phyloP scores from a whole-genome alignment of 768 basidiomycete genomes.

The Dentipellis fragilis region DNA sequence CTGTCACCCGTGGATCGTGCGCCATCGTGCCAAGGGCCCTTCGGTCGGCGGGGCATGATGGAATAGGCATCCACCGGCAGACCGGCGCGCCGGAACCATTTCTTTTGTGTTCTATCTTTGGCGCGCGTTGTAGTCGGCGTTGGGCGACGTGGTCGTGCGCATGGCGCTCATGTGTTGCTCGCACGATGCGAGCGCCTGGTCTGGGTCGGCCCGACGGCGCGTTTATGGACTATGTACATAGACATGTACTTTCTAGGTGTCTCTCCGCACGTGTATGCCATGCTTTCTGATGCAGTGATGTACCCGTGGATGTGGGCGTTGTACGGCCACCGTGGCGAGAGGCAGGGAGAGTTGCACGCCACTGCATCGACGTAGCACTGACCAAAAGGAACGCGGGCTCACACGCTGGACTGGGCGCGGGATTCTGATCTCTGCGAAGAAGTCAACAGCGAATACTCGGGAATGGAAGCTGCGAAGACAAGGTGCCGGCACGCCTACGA shows the following conservation, averaged over 20 bases:
- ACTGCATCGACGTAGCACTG: not conserved
- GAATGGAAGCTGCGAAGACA: too few relatives aligned
- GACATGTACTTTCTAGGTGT: not conserved
- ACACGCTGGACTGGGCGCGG: not conserved
- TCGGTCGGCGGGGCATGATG: not conserved
- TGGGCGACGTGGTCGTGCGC: not conserved
- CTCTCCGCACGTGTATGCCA: not conserved
- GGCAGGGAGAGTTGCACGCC: not conserved
- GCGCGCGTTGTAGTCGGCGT: not conserved
- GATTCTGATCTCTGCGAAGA: not conserved
- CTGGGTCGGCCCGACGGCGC: not conserved
- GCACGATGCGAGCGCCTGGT: not conserved
- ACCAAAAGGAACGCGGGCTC: not conserved
- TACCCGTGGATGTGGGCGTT: too few relatives aligned
- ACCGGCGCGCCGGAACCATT: not conserved
- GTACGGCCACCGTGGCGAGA: not conserved
- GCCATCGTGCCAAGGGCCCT: slow-evolving; percentile 13
- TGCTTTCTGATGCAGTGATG: not conserved
- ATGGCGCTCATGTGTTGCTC: not conserved
- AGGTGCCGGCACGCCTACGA: too few relatives aligned
- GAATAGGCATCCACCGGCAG: not conserved
- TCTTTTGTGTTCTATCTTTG: not conserved
- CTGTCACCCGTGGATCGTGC: slow-evolving; percentile 32
- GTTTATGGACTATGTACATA: not conserved
- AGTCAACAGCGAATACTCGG: not conserved